These are phyloP conservation scores for Naematelia encephala DNA, from an alignment of 768 basidiomycete genomes.

Conservation along the genomic window DNA sequence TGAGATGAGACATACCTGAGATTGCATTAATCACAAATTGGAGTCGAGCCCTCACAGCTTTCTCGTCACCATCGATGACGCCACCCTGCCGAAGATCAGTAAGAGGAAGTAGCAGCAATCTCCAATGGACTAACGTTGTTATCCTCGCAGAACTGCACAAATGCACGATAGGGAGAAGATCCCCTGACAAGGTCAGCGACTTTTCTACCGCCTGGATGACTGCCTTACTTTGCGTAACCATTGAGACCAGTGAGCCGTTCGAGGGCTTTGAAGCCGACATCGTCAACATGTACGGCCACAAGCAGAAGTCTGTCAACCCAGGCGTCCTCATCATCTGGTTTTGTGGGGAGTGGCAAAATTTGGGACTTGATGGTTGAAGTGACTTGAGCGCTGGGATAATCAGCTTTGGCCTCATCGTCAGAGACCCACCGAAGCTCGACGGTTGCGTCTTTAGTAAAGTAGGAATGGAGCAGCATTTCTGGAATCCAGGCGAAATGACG, in stretches of 20 bases:
- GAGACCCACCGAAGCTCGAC: conserved; percentile 60
- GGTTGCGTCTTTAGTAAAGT: conserved; percentile 53
- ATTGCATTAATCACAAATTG: conserved; percentile 54
- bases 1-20: conserved; percentile 20
- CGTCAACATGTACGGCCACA: conserved; percentile 66
- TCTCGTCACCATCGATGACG: conserved; percentile 79
- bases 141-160: conserved; percentile 67
- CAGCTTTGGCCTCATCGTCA: neutral
- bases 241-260: conserved; percentile 65
- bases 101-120: neutral
- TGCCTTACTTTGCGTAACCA: conserved; percentile 56
- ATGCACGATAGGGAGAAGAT: conserved; percentile 64
- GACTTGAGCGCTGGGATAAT: conserved; percentile 26
- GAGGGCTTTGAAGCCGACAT: conserved; percentile 60
- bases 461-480: conserved; percentile 61
- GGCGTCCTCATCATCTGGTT: conserved; percentile 61
- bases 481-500: conserved; percentile 93
- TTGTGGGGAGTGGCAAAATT: conserved; percentile 72
- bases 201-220: conserved; percentile 15
- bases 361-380: conserved; percentile 67
- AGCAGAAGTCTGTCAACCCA: conserved; percentile 83
- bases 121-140: conserved; percentile 66
- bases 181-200: conserved; percentile 54
- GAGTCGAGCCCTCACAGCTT: conserved; percentile 60
- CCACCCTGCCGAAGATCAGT: conserved; percentile 63